Conservation (phyloP, 116 monocot genomes). For the Iris pallida region DNA sequence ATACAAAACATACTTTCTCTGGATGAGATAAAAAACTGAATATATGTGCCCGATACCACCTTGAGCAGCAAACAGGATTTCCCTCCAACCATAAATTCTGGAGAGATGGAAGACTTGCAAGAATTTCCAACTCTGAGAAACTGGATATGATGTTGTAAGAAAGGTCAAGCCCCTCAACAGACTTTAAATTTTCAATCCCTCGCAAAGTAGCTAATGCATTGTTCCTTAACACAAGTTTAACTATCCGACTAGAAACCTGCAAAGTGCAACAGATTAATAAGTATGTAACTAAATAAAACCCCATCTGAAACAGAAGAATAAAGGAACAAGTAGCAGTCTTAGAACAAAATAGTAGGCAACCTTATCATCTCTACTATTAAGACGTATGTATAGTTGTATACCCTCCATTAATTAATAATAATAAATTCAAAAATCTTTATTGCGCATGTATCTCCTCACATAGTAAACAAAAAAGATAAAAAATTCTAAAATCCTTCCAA, state of each 20-base stretch:
- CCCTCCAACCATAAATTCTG: constrained; percentile 82
- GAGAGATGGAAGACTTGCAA: constrained; percentile 51
- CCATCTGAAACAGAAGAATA: too few relatives aligned
- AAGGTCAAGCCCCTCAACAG: constrained; percentile 72
- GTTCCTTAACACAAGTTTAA: constrained; percentile 78
- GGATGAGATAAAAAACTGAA: constrained; percentile 62
- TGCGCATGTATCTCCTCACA: too few relatives aligned
- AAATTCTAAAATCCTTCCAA: too few relatives aligned
- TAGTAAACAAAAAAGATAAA: too few relatives aligned
- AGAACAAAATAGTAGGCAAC: too few relatives aligned
- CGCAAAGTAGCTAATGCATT: constrained; percentile 62
- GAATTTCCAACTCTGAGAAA: constrained; percentile 75
- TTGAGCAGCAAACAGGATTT: constrained; percentile 75
- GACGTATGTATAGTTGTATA: too few relatives aligned
- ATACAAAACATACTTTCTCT: constrained; percentile 36
- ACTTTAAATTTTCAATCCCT: constrained; percentile 74
- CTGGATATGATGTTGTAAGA: constrained; percentile 85
- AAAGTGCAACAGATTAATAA: neutral
- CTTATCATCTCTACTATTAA: too few relatives aligned
- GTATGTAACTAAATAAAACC: too few relatives aligned
- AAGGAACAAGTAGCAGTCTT: too few relatives aligned
- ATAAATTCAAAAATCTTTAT: too few relatives aligned
- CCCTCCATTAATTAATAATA: too few relatives aligned
- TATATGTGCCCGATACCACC: constrained; percentile 71
- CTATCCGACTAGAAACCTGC: constrained; percentile 69